A percentile compares a stretch with the other conserved stretches of the same genome.
Evolutionary conservation across 78 protist genomes (phyloP).

Genomic region (Pelomyxa schiedti): DNA sequence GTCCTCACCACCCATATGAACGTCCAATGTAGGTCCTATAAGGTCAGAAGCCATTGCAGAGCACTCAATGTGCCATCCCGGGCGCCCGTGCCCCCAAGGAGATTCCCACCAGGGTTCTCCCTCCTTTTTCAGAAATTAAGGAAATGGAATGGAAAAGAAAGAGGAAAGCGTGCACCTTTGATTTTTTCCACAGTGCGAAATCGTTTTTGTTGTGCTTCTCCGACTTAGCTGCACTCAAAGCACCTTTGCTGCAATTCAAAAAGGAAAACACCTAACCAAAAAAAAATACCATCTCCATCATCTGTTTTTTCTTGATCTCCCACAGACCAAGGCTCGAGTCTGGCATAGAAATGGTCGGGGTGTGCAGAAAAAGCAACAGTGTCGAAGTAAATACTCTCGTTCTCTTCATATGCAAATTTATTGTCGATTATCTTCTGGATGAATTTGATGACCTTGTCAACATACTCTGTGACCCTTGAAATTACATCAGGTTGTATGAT

Average conservation of each 20-base stretch:
- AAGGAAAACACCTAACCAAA: background rate
- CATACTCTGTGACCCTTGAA: constrained; percentile 94
- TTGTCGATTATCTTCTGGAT: constrained; percentile 68
- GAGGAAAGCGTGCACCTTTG: too few relatives aligned
- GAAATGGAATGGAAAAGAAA: background rate
- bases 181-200: constrained; percentile 87
- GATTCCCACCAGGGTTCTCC: constrained; percentile 72
- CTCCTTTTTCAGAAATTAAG: too few relatives aligned
- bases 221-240: background rate
- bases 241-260: constrained; percentile 3
- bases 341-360: constrained; percentile 58
- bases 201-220: constrained; percentile 38
- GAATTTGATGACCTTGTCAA: constrained; percentile 78
- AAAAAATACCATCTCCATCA: constrained; percentile 62
- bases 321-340: constrained; percentile 55
- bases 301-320: constrained; percentile 34
- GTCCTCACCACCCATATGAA: constrained; percentile 94
- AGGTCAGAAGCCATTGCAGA: constrained; percentile 83
- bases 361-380: constrained; percentile 17
- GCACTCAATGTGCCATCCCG: constrained; percentile 99
- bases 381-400: constrained; percentile 79
- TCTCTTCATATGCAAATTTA: constrained; percentile 70
- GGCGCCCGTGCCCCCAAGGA: constrained; percentile 97
- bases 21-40: constrained; percentile 51
- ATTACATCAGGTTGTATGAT: constrained; percentile 75